Evolutionary conservation across 192 early-diverging fungal species (phyloP), one percentile per base, ranked within the genome.

Genomic region (Coemansia sp.): DNA sequence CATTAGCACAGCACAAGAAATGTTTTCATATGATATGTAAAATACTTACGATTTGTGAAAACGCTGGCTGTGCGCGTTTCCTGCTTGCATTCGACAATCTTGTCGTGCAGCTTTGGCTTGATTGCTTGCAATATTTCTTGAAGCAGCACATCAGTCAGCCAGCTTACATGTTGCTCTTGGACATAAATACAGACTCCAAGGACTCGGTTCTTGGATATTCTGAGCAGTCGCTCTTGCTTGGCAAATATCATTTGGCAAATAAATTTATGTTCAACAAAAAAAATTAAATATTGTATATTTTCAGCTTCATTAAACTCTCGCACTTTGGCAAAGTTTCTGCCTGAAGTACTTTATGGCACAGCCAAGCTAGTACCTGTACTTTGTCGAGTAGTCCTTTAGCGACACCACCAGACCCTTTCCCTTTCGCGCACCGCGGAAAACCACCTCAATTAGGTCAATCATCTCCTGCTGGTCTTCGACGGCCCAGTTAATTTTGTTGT

Each of bases 401-500:
- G 93, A 93, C n/a, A 96, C 88, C 8, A 99, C 97, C 61, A 99
- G 84, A 84, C 97, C 97, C 39, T 93, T 84, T 35, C 97, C 97
- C 72, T 99, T 99, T 51, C 92, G 66, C 14, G 97, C 97, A 21
- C 97, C 97, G 39, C 93, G 84, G 66, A 87, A 99, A 19, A 99
- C 96, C 0, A 88, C 87, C 76, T 93, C 92, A 9, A 92, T 83
- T 67, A 96, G 84, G 64, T 96, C 96, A 62, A 99, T 97, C 82
- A 99, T 78, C 70, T 99, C 97, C 73, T 97, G 92, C 61, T 93
- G 90, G 62, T 96, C 93, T 49, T 93, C 91, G 24, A 99, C 75
- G 2, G 93, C 86, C 96, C 96, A 97, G 66, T 95, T 93, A 72
- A 99, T 92, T 79, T 99, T 99, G 82, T 99, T 99, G 84, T 99